These are phyloP conservation scores for Begonia peltatifolia DNA, from an alignment of 306 rosid species.

Conservation along the genomic window DNA sequence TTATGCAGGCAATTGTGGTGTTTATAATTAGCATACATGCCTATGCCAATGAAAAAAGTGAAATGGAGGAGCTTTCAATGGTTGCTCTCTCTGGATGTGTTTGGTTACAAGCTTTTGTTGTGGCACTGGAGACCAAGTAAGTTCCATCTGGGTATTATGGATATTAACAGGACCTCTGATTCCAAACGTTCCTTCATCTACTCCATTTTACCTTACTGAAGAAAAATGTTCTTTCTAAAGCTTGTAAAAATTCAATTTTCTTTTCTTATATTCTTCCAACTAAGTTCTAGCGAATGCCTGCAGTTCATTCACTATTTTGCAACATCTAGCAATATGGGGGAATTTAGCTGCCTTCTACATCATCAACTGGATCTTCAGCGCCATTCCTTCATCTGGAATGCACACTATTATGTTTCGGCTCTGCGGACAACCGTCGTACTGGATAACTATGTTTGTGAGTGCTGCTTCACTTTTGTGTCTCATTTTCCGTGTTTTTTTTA, in stretches of 20 bases:
- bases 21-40: constrained; percentile 80
- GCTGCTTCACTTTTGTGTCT: constrained; percentile 3
- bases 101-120: constrained; percentile 96
- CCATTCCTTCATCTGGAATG: constrained; percentile 92
- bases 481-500: background rate
- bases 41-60: constrained; percentile 82
- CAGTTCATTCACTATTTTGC: constrained; percentile 89
- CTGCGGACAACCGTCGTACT: constrained; percentile 76
- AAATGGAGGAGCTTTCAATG: constrained; percentile 86
- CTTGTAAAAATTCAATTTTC: no score
- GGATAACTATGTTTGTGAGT: constrained; percentile 81
- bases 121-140: constrained; percentile 89
- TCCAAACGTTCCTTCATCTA: no score
- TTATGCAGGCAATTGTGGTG: constrained; percentile 71
- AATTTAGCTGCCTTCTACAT: constrained; percentile 69
- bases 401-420: constrained; percentile 88
- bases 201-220: no score
- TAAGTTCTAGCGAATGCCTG: constrained; percentile 23
- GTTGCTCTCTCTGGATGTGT: constrained; percentile 95
- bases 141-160: constrained; percentile 12
- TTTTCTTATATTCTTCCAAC: constrained; percentile 8
- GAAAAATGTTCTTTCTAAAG: no score
- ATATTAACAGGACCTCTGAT: no score
- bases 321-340: constrained; percentile 90
- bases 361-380: constrained; percentile 83